Evolutionary conservation across 768 basidiomycete species (phyloP).

Genomic region (Lentinula aciculospora): DNA sequence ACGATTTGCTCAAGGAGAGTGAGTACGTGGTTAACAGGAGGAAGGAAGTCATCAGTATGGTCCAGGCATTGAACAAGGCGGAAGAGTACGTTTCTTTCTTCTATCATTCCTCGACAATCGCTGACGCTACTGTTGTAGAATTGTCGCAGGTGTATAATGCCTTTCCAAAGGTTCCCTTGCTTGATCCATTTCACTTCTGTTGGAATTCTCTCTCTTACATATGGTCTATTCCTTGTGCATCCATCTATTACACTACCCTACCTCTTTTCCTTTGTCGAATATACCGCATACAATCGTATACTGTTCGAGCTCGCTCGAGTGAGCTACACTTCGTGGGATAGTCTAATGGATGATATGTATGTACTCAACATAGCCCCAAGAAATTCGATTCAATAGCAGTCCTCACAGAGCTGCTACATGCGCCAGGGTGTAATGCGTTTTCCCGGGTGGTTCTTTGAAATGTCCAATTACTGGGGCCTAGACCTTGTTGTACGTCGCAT

Average conservation of each 20-base stretch:
- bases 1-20: conserved; percentile 92
- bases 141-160: conserved; percentile 56
- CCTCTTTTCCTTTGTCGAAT: neutral
- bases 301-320: neutral
- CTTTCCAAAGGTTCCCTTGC: neutral
- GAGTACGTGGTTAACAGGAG: conserved; percentile 85
- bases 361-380: no score
- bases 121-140: conserved; percentile 30
- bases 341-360: no score
- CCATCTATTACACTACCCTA: conserved; percentile 1
- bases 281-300: neutral
- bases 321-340: no score
- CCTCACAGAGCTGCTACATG: no score
- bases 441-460: no score
- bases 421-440: no score
- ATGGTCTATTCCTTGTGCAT: neutral
- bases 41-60: conserved; percentile 93
- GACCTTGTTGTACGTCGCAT: no score
- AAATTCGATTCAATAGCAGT: no score
- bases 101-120: conserved; percentile 1
- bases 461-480: no score
- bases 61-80: conserved; percentile 91
- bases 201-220: neutral
- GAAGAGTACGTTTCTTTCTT: conserved; percentile 69
- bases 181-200: neutral